phyloP scores from a whole-genome alignment of 192 early-diverging fungal genomes.

The Backusella psychrophila region DNA sequence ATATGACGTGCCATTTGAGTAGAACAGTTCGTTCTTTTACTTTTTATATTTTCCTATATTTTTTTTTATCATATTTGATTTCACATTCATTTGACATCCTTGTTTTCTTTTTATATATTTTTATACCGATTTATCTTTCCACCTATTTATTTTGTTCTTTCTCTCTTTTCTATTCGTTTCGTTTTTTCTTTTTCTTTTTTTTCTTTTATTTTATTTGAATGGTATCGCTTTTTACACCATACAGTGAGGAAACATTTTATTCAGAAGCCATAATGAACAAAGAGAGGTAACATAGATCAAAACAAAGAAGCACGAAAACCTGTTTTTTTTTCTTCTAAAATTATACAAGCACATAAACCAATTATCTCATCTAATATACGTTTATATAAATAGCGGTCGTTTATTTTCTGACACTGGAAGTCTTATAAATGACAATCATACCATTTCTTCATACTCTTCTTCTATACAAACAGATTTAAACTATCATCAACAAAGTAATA shows the following conservation, averaged over 20 bases:
- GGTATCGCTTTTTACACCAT: neutral
- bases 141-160: neutral
- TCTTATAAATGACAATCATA: neutral
- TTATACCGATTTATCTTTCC: neutral
- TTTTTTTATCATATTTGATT: neutral
- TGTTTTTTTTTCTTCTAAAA: slow-evolving; percentile 6
- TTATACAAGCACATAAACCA: neutral
- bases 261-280: neutral
- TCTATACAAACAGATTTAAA: neutral
- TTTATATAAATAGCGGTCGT: neutral
- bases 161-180: neutral
- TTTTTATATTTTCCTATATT: neutral
- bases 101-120: neutral
- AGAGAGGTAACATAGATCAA: neutral
- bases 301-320: neutral
- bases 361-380: neutral
- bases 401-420: slow-evolving; percentile 1
- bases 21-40: neutral
- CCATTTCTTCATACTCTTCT: neutral
- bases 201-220: neutral
- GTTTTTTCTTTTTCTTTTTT: neutral
- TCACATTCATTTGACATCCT: neutral
- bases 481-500: neutral
- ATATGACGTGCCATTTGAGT: neutral
- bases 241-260: neutral